These are phyloP conservation scores for Beta macrorhiza DNA, from an alignment of 179 eudicot genomes.

Conservation along the genomic window DNA sequence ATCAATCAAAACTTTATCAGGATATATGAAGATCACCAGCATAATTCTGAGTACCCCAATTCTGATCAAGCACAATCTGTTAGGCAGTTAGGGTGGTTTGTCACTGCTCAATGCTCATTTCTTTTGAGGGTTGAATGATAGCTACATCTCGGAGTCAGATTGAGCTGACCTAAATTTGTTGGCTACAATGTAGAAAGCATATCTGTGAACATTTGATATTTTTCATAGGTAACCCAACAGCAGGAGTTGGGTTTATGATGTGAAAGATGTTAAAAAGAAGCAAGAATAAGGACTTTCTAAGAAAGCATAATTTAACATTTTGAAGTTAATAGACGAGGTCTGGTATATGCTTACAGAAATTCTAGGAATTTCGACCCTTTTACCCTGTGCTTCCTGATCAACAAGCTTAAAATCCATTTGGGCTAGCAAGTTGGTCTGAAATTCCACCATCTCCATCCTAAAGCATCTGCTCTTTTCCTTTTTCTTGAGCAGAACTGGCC, in stretches of 20 bases:
- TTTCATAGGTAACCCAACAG: not conserved
- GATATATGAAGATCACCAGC: not conserved
- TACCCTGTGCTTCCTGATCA: not conserved
- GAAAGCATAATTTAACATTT: not conserved
- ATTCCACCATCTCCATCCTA: not conserved
- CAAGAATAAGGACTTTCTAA: not conserved
- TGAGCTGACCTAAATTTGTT: not conserved
- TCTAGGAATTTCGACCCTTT: not conserved
- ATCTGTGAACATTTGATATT: not conserved
- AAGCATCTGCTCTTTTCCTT: not conserved
- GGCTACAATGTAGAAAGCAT: not conserved
- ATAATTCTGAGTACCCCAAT: not conserved
- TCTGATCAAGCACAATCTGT: not conserved
- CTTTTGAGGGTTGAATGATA: not conserved
- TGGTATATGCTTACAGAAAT: not conserved
- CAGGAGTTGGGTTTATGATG: not conserved
- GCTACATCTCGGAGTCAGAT: not conserved
- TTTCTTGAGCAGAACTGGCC: not conserved
- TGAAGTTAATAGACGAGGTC: not conserved
- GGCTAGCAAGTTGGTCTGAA: not conserved
- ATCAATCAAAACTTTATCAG: not conserved
- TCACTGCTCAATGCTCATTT: not conserved
- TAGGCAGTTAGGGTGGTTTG: not conserved
- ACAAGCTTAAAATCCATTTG: not conserved
- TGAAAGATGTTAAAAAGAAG: not conserved